A percentile compares a stretch with the other conserved stretches of the same genome.
Conservation (phyloP, 1,284 basidiomycete genomes). For the Puccinia polysora region DNA sequence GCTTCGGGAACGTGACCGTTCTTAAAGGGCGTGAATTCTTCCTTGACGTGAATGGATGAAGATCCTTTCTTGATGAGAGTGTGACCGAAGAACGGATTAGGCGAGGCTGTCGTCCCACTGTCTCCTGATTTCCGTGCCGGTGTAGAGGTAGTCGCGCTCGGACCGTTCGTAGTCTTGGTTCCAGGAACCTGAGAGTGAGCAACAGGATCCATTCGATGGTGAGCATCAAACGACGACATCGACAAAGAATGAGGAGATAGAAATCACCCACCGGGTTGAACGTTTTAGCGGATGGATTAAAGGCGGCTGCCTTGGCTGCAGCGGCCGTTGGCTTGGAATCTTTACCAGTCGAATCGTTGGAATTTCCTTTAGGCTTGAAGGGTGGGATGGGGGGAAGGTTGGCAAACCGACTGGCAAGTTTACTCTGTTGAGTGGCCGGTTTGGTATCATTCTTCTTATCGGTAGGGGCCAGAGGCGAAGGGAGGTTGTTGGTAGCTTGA, state of each 20-base stretch:
- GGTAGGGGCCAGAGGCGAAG: neutral
- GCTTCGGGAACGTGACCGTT: constrained; percentile 31
- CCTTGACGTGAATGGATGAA: constrained; percentile 37
- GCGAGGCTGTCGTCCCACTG: neutral
- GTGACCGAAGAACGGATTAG: constrained; percentile 36
- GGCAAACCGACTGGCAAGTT: constrained; percentile 50
- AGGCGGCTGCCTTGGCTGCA: constrained; percentile 49
- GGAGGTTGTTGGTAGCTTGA: neutral
- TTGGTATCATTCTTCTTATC: constrained; percentile 13
- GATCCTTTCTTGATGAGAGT: constrained; percentile 37
- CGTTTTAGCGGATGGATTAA: constrained; percentile 47
- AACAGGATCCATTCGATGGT: neutral
- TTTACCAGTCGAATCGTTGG: constrained; percentile 15
- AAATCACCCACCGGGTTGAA: constrained; percentile 48
- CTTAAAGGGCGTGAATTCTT: constrained; percentile 42
- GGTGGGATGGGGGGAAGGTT: constrained; percentile 83
- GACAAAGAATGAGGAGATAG: neutral
- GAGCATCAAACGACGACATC: neutral
- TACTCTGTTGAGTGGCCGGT: constrained; percentile 6
- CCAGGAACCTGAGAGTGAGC: neutral
- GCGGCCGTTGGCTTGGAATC: constrained; percentile 49
- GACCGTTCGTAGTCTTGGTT: constrained; percentile 6
- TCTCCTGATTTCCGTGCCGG: constrained; percentile 22
- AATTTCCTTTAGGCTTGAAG: constrained; percentile 64
- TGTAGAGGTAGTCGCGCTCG: neutral